Evolutionary conservation across 164 flowering plant species (phyloP).

Genomic region (Pachysandra terminalis): DNA sequence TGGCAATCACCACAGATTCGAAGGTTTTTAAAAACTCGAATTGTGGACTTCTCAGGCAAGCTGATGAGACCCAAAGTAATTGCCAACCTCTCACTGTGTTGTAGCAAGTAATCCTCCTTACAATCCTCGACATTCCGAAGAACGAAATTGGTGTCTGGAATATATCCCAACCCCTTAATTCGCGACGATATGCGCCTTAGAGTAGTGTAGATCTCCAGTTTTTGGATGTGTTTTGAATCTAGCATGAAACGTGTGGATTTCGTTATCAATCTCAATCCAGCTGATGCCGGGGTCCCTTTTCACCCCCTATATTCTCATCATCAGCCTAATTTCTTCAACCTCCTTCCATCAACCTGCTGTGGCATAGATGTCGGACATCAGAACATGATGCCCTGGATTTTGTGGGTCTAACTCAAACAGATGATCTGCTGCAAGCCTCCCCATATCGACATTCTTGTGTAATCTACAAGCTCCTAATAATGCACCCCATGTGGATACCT

Average conservation of each 20-base stretch:
- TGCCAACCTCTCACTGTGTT: constrained; percentile 25
- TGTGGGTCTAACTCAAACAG: constrained; percentile 23
- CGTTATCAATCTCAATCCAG: constrained; percentile 23
- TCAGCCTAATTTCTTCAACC: constrained; percentile 17
- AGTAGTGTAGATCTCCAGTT: constrained; percentile 14
- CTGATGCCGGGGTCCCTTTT: constrained; percentile 23
- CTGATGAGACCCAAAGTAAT: constrained; percentile 25
- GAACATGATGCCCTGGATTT: constrained; percentile 24
- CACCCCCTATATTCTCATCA: constrained; percentile 25
- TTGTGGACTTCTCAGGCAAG: constrained; percentile 18
- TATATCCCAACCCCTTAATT: constrained; percentile 23
- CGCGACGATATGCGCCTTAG: constrained; percentile 10
- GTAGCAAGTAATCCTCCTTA: constrained; percentile 23
- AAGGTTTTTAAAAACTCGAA: constrained; percentile 25
- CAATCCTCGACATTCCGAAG: constrained; percentile 15
- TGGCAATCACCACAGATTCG: constrained; percentile 25
- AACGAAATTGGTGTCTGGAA: constrained; percentile 22
- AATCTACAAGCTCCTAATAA: constrained; percentile 21
- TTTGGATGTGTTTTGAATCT: constrained; percentile 13
- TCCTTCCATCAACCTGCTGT: constrained; percentile 22
- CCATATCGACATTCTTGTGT: constrained; percentile 16
- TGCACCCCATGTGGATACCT: constrained; percentile 26
- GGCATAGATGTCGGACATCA: constrained; percentile 23
- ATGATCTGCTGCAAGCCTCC: constrained; percentile 17
- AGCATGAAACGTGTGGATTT: constrained; percentile 19